A percentile compares a stretch with the other conserved stretches of the same genome.
Evolutionary conservation across 2,329 filamentous ascomycete species (phyloP).

Genomic region (Pseudogymnoascus verrucosus): DNA sequence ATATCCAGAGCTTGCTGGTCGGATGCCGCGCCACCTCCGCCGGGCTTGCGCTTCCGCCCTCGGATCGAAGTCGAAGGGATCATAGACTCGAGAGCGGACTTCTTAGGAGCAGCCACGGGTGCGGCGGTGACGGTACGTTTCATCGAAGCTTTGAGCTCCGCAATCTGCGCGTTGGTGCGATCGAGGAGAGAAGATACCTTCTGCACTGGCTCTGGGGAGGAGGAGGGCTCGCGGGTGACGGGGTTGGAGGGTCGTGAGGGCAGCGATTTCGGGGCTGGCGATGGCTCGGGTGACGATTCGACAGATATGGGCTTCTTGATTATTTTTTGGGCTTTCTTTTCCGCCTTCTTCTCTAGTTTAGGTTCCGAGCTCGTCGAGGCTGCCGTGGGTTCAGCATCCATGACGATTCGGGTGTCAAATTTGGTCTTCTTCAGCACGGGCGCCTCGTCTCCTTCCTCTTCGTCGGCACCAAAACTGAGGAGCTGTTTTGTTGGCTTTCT

Average conservation of each 20-base stretch:
- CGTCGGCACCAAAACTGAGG: slow-evolving; percentile 68
- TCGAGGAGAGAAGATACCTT: slow-evolving; percentile 45
- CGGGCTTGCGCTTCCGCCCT: slow-evolving; percentile 61
- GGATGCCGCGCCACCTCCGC: slow-evolving; percentile 41
- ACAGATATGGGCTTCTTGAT: slow-evolving; percentile 26
- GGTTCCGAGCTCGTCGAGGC: slow-evolving; percentile 20
- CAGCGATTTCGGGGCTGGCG: slow-evolving; percentile 24
- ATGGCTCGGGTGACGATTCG: slow-evolving; percentile 32
- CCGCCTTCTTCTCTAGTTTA: slow-evolving; percentile 26
- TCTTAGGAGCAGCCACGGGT: slow-evolving; percentile 49
- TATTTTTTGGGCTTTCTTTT: slow-evolving; percentile 26
- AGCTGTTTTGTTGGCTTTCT: slow-evolving; percentile 68
- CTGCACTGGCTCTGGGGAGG: slow-evolving; percentile 30
- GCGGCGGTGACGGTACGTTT: slow-evolving; percentile 51
- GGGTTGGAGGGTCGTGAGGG: slow-evolving; percentile 25
- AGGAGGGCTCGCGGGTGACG: slow-evolving; percentile 26
- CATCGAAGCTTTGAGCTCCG: slow-evolving; percentile 74
- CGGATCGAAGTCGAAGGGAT: slow-evolving; percentile 64
- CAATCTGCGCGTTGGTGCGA: slow-evolving; percentile 70
- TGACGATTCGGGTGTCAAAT: slow-evolving; percentile 68
- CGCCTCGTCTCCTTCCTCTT: slow-evolving; percentile 43
- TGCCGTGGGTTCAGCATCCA: slow-evolving; percentile 40
- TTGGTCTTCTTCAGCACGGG: slow-evolving; percentile 67
- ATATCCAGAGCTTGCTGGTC: slow-evolving; percentile 61
- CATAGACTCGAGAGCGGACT: slow-evolving; percentile 63